Evolutionary conservation across 106 monocot species (phyloP).

Genomic region (Phalaenopsis equestris): DNA sequence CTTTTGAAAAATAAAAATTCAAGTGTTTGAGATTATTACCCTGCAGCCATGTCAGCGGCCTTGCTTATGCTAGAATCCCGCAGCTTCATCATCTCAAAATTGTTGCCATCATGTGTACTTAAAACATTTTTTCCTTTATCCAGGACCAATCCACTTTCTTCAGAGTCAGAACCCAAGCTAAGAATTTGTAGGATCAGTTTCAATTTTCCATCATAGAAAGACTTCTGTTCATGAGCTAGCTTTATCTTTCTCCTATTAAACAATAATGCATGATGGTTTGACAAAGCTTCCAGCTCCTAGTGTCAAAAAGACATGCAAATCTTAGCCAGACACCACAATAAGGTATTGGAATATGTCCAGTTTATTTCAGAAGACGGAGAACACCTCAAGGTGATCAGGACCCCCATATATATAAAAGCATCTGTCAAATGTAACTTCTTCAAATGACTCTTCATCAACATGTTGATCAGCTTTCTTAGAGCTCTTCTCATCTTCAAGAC

Average conservation of each 20-base stretch:
- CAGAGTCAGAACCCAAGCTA: slow-evolving; percentile 34
- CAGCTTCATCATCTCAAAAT: slow-evolving; percentile 67
- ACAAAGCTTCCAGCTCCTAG: slow-evolving; percentile 86
- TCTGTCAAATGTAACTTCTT: slow-evolving; percentile 85
- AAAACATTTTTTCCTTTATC: slow-evolving; percentile 67
- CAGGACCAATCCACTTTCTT: slow-evolving; percentile 39
- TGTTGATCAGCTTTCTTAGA: slow-evolving; percentile 21
- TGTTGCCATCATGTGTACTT: slow-evolving; percentile 17
- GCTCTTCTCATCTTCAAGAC: slow-evolving; percentile 57
- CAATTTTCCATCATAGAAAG: slow-evolving; percentile 66
- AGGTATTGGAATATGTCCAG: not conserved
- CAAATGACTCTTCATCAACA: slow-evolving; percentile 55
- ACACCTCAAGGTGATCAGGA: slow-evolving; percentile 82
- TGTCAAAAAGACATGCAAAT: slow-evolving; percentile 13
- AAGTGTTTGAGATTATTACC: slow-evolving; percentile 30
- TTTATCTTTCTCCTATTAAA: slow-evolving; percentile 83
- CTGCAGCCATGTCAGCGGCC: slow-evolving; percentile 86
- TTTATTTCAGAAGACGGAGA: not conserved
- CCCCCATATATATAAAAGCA: slow-evolving; percentile 99
- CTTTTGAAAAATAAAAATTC: not conserved
- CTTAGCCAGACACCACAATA: not conserved
- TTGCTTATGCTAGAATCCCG: slow-evolving; percentile 68
- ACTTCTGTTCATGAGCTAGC: slow-evolving; percentile 61
- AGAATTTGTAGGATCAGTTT: slow-evolving; percentile 68
- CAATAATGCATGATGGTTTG: slow-evolving; percentile 70